Base-by-base conservation (phyloP, 805 yeast genomes). In the Candida michaelii region DNA sequence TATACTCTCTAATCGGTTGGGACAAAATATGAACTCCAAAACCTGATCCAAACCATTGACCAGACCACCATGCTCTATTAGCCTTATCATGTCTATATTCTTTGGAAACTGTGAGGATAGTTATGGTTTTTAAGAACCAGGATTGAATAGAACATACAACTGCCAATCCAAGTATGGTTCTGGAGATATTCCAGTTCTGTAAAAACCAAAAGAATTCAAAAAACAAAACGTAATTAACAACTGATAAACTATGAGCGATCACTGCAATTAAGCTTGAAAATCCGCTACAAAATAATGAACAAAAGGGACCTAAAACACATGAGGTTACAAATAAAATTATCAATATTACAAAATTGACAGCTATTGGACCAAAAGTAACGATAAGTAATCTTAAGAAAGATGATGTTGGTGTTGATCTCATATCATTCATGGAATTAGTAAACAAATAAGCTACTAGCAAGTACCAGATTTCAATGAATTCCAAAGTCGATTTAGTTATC, bases 151-250 rank as follows among this genome's bases (percentile, higher is more conserved):
- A 59, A n/a, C 75, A 62, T 2, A 79, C 61, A 6, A 82, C 69
- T 24, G 82, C 71, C n/a, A 82, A 58, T 2, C 91, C 86, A 5
- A 83, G 62, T 17, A 86, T 53, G 0, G 89, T 72, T 39, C 76
- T 66, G 0, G 83, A 65, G 43, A 83, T 69, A 53, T 77, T 73
- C 80, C 86, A 83, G 15, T 80, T 77, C 55, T 89, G 91, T 31
- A 81, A 63, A 21, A 82, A 63, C 78, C 87, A 80, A 48, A 87
- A 65, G 10, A 83, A 52, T 53, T 82, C 86, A 63, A 84, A 82
- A 44, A 75, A 69, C 1, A 75, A 32, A 5, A 82, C 44, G 50
- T 85, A 80, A 30, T 72, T 65, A 14, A 83, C 5, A 2, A 83
- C 73, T 0, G 84, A 74, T 2, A 73, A 32, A 0, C 69, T 48